Conservation (phyloP, 805 yeast genomes). For the Zygotorulaspora sp. region DNA sequence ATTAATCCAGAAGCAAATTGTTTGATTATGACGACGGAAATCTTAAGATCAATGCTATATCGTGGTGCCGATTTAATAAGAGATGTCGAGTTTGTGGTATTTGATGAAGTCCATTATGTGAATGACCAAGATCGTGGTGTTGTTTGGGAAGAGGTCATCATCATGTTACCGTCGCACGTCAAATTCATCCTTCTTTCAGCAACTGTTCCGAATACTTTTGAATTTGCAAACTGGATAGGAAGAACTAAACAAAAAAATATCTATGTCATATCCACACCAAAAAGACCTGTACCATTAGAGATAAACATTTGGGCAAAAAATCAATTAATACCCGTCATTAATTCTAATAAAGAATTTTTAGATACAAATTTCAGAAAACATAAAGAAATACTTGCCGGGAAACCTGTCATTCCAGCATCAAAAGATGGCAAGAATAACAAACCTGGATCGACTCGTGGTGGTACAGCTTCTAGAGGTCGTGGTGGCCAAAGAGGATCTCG, state of each 20-base stretch:
- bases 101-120: slow-evolving; percentile 97
- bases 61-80: slow-evolving; percentile 94
- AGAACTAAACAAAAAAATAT: slow-evolving; percentile 94
- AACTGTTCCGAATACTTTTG: slow-evolving; percentile 97
- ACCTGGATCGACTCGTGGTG: slow-evolving; percentile 30
- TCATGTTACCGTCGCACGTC: slow-evolving; percentile 95
- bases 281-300: slow-evolving; percentile 94
- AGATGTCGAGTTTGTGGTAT: slow-evolving; percentile 95
- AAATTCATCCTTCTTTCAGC: slow-evolving; percentile 89
- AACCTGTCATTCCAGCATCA: slow-evolving; percentile 39
- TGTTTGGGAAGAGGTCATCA: slow-evolving; percentile 98
- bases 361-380: slow-evolving; percentile 61
- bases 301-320: slow-evolving; percentile 81
- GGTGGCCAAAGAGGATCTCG: slow-evolving; percentile 36
- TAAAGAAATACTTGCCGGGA: slow-evolving; percentile 45
- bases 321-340: slow-evolving; percentile 66
- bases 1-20: slow-evolving; percentile 96
- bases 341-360: slow-evolving; percentile 63
- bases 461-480: slow-evolving; percentile 26
- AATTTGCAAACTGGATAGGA: slow-evolving; percentile 98
- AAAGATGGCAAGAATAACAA: slow-evolving; percentile 43
- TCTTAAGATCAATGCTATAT: slow-evolving; percentile 89
- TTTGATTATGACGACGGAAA: slow-evolving; percentile 96
- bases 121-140: slow-evolving; percentile 97
- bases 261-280: slow-evolving; percentile 92